phyloP scores from a whole-genome alignment of 1,284 basidiomycete genomes.

The Wolfiporia cocos region DNA sequence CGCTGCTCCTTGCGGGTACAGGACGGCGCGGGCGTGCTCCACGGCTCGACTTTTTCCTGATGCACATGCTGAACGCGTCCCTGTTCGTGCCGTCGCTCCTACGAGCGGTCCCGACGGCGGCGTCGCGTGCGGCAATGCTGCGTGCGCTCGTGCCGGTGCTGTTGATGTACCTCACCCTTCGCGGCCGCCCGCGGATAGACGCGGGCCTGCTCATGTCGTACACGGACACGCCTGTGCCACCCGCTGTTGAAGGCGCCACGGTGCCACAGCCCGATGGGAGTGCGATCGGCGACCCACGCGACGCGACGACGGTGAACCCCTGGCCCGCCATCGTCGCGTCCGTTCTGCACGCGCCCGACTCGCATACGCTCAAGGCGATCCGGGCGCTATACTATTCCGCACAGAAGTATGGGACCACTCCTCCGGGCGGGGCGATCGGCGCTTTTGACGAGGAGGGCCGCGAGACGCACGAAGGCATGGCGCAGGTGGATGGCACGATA shows the following conservation, averaged over 20 bases:
- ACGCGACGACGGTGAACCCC: slow-evolving; percentile 39
- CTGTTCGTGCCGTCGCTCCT: slow-evolving; percentile 53
- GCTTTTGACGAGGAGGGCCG: slow-evolving; percentile 29
- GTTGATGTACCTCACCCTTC: slow-evolving; percentile 38
- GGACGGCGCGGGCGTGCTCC: slow-evolving; percentile 42
- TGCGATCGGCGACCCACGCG: slow-evolving; percentile 31
- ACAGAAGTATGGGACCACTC: slow-evolving; percentile 40
- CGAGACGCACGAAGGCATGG: slow-evolving; percentile 40
- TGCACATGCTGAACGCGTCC: slow-evolving; percentile 62
- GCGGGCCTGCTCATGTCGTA: slow-evolving; percentile 50
- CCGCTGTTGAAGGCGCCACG: slow-evolving; percentile 4
- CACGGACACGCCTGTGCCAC: slow-evolving; percentile 36
- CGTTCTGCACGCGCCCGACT: slow-evolving; percentile 49
- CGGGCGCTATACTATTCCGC: slow-evolving; percentile 50
- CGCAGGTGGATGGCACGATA: slow-evolving; percentile 51
- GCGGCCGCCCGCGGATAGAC: slow-evolving; percentile 57
- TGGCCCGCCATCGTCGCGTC: slow-evolving; percentile 55
- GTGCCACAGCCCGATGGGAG: slow-evolving; percentile 16
- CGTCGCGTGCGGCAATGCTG: slow-evolving; percentile 41
- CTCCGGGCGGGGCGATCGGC: slow-evolving; percentile 39
- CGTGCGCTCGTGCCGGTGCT: slow-evolving; percentile 39
- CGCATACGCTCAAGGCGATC: slow-evolving; percentile 57
- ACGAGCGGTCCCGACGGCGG: slow-evolving; percentile 27
- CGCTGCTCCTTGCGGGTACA: slow-evolving; percentile 48
- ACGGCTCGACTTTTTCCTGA: slow-evolving; percentile 66